Evolutionary conservation across 345 rosid species (phyloP).

Genomic region (Nasturtium officinale): DNA sequence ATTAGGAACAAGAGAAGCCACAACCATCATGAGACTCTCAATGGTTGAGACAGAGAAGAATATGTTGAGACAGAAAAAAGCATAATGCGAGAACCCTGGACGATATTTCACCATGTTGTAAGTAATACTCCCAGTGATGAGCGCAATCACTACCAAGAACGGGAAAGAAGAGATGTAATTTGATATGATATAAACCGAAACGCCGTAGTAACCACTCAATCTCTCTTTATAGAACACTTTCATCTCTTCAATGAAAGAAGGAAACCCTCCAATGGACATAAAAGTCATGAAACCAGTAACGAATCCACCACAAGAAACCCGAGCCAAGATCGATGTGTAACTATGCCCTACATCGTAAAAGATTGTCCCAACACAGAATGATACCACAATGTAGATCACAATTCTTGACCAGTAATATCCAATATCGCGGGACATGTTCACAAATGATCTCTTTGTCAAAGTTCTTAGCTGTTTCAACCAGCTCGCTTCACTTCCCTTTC

Average conservation of each 20-base stretch:
- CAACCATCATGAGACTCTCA: conserved; percentile 90
- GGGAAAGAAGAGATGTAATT: conserved; percentile 78
- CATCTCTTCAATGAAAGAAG: conserved; percentile 85
- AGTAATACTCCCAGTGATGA: conserved; percentile 56
- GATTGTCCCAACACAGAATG: conserved; percentile 71
- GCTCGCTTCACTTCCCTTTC: conserved; percentile 52
- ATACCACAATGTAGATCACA: conserved; percentile 66
- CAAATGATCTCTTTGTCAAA: conserved; percentile 63
- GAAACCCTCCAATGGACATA: conserved; percentile 90
- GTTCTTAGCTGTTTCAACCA: conserved; percentile 71
- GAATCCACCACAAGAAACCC: conserved; percentile 74
- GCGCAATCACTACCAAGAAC: conserved; percentile 57
- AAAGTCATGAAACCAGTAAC: conserved; percentile 82
- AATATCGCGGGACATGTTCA: conserved; percentile 76
- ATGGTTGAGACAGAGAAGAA: conserved; percentile 65
- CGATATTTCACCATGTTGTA: conserved; percentile 69
- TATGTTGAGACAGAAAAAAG: conserved; percentile 65
- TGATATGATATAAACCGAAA: conserved; percentile 69
- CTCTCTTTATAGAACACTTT: conserved; percentile 74
- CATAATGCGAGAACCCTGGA: conserved; percentile 58
- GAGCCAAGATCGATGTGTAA: conserved; percentile 71
- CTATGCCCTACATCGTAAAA: conserved; percentile 63
- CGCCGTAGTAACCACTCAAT: conserved; percentile 77
- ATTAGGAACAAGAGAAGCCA: conserved; percentile 82
- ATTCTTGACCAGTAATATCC: conserved; percentile 88